Evolutionary conservation across 345 rosid species (phyloP), one percentile per base, ranked within the genome.

Genomic region (Eucalyptus curtisii): DNA sequence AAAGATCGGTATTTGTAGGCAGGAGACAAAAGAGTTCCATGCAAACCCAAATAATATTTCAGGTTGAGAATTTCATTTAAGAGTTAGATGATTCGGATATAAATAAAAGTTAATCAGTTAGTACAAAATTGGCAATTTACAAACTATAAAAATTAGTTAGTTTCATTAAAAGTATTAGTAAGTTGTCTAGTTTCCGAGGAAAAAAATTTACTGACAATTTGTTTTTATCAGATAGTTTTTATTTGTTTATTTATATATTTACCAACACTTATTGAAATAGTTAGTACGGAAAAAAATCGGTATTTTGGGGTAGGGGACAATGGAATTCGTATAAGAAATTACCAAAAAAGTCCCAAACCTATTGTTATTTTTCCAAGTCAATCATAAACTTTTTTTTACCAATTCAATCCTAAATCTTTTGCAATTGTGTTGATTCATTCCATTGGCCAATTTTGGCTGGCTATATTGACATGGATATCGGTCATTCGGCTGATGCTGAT

Each of bases 401-500:
- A 50, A 50, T 50, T 50, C 53, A 50, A 50, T 50, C 1, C 8
- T 50, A 50, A 50, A 50, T 16, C 0, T 50, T 50, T 50, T 6
- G 8, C 8, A 16, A 50, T 16, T 3, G 8, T 50, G 8, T 50
- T 1, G 0, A 16, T 50, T 50, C 20, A 50, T 50, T 50, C 20
- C 4, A 50, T 50, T 50, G 1, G 20, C 22, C 22, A 50, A 3
- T 50, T 50, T 16, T 50, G 53, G 1, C 8, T 1, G 0, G 22
- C 22, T 50, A 50, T 4, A 1, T 50, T 50, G 53, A 50, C 53
- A 50, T 50, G 53, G 8, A 15, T 50, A 16, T 3, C 1, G 8
- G 52, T 14, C 8, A 50, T 50, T 50, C 4, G 0, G 1, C 0
- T 49, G 0, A 15, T 49, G 3, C 1, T 49, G 0, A 50, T 6